Base-by-base conservation (phyloP, 306 rosid species). In the Begonia fuchsioides region DNA sequence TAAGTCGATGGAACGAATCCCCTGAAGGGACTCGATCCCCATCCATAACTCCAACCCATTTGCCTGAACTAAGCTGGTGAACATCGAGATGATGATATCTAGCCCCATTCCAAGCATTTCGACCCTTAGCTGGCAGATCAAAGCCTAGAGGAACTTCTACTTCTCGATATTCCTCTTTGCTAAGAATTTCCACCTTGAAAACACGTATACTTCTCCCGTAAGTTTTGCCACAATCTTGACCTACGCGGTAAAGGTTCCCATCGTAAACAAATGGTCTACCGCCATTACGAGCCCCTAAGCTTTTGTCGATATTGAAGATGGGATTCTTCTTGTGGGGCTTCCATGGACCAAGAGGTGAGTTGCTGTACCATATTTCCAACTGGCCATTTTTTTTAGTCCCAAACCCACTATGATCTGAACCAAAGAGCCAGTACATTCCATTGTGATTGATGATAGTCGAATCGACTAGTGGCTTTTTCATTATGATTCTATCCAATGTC, bases 21-120 rank as follows among this genome's bases (percentile, higher is more conserved):
- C 98, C 96, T 8, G 98, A 92, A 52, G 96, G 98, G 50, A 92
- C 83, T 4, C 94, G 87, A 59, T 92, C 98, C 44, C 98, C 98
- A 46, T 92, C 98, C 93, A 82, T 82, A 50, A 92, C 93, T 49
- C 76, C 98, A 62, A 85, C 57, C 98, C 98, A 92, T 39, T 62
- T 65, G 32, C 98, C 98, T 63, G 93, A 67, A 26, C 82, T 76
- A 45, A 92, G 73, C 60, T 63, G 74, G 59, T 85, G 98, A 44
- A 68, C 98, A 68, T 92, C 98, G 10, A 92, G 70, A 49, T 92
- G 98, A 71, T 92, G 98, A 71, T 85, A 61, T 15, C 98, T 79
- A 73, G 67, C 80, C 20, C 98, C 98, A 62, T 92, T 92, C 98
- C 98, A 92, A 39, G 94, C 79, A 69, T 92, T 92, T 10, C 65